Conservation (phyloP, 2,329 filamentous ascomycete species). For the Rhexocercosporidium sp. region DNA sequence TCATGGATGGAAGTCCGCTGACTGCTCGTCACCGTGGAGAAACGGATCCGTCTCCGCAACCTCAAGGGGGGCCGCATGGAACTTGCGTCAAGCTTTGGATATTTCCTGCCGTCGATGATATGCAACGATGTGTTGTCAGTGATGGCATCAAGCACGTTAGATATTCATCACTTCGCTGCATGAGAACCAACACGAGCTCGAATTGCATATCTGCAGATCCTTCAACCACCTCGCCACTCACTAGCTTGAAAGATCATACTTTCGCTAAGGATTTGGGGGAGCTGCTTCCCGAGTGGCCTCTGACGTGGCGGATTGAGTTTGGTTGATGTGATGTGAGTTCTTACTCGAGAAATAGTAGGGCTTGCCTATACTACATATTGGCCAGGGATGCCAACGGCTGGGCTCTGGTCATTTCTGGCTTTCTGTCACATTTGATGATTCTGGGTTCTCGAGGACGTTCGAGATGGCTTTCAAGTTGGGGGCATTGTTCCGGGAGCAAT, state of each 20-base stretch:
- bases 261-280: conserved; percentile 34
- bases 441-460: not conserved
- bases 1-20: conserved; percentile 36
- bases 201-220: conserved; percentile 36
- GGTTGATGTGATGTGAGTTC: conserved; percentile 33
- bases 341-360: conserved; percentile 30
- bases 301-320: conserved; percentile 43
- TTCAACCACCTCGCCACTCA: conserved; percentile 33
- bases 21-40: conserved; percentile 34
- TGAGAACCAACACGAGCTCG: conserved; percentile 32
- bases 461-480: conserved; percentile 14
- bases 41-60: conserved; percentile 34
- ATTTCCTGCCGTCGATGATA: conserved; percentile 18
- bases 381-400: conserved; percentile 29
- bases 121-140: conserved; percentile 40
- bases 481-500: conserved; percentile 17
- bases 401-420: conserved; percentile 27
- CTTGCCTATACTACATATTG: conserved; percentile 31
- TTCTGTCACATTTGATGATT: conserved; percentile 30
- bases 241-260: conserved; percentile 27
- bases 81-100: conserved; percentile 21
- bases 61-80: conserved; percentile 28
- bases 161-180: conserved; percentile 36
- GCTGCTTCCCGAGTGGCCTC: conserved; percentile 35
- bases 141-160: conserved; percentile 32